phyloP scores from a whole-genome alignment of 108 stramenopile genomes.

The Cyclotella baltica region DNA sequence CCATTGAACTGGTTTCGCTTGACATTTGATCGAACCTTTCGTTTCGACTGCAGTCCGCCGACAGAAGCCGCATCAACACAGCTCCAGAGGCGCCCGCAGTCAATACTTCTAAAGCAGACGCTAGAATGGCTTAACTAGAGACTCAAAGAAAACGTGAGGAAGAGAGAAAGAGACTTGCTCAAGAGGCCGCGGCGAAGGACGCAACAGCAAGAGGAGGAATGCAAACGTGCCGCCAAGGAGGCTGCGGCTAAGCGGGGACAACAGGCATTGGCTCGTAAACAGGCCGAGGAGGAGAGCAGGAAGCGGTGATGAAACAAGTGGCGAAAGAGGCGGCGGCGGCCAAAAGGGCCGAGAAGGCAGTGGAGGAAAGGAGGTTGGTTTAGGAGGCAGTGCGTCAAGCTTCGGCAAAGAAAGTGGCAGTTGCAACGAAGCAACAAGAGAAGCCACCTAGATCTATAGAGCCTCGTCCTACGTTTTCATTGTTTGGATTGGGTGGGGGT shows the following conservation, averaged over 20 bases:
- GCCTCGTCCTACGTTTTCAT: constrained; percentile 18
- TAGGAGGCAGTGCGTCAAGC: constrained; percentile 18
- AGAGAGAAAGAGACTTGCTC: constrained; percentile 18
- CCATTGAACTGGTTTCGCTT: too few species aligned
- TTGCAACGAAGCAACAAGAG: constrained; percentile 1
- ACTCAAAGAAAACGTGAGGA: constrained; percentile 15
- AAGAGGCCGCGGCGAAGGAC: constrained; percentile 24
- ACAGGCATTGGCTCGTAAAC: too few species aligned
- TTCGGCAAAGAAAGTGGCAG: not conserved
- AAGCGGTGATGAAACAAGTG: too few species aligned
- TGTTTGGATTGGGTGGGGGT: constrained; percentile 11
- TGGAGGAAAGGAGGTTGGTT: constrained; percentile 15
- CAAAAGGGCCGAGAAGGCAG: constrained; percentile 1
- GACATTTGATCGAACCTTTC: too few species aligned
- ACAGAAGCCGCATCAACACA: too few species aligned
- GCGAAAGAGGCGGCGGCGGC: too few species aligned
- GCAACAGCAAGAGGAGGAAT: constrained; percentile 24
- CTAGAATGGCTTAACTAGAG: too few species aligned
- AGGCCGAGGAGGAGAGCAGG: too few species aligned
- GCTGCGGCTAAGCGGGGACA: constrained; percentile 18
- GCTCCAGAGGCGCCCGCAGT: too few species aligned
- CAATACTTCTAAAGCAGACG: too few species aligned
- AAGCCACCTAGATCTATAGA: not conserved
- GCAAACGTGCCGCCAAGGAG: constrained; percentile 37
- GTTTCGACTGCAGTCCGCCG: too few species aligned